phyloP scores from a whole-genome alignment of 2,329 filamentous ascomycete species.

The Parastagonospora avenae region DNA sequence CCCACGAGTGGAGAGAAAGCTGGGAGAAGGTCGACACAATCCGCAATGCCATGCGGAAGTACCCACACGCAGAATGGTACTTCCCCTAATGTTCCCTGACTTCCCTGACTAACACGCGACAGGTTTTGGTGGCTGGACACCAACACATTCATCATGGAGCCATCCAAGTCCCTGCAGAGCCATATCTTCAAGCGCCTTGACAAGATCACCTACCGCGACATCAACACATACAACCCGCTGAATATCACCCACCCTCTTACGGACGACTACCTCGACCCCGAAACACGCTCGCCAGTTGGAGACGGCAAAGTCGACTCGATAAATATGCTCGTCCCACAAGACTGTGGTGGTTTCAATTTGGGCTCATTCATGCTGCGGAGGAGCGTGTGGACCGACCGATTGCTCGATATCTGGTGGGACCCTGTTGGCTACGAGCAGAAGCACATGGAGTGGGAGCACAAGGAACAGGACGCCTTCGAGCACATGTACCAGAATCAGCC shows the following conservation, averaged over 20 bases:
- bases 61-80: constrained; percentile 95
- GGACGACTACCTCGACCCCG: constrained; percentile 75
- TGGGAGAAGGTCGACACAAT: constrained; percentile 99
- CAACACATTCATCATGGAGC: constrained; percentile 98
- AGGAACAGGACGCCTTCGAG: constrained; percentile 94
- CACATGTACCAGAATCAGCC: constrained; percentile 89
- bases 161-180: constrained; percentile 82
- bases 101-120: constrained; percentile 33
- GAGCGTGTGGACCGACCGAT: constrained; percentile 84
- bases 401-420: constrained; percentile 98
- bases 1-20: constrained; percentile 98
- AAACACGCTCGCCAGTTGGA: constrained; percentile 73
- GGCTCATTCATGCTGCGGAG: constrained; percentile 92
- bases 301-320: constrained; percentile 80
- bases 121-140: constrained; percentile 99
- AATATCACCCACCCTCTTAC: constrained; percentile 87
- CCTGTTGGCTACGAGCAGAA: constrained; percentile 97
- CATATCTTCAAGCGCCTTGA: constrained; percentile 86
- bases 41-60: constrained; percentile 85
- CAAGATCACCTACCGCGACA: constrained; percentile 84
- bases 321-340: constrained; percentile 87
- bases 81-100: constrained; percentile 34
- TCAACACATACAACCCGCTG: constrained; percentile 93
- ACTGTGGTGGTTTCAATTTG: constrained; percentile 94
- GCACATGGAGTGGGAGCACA: constrained; percentile 99